These are phyloP conservation scores for Dioscorea cayenensis DNA, from an alignment of 116 monocot species.

Conservation along the genomic window DNA sequence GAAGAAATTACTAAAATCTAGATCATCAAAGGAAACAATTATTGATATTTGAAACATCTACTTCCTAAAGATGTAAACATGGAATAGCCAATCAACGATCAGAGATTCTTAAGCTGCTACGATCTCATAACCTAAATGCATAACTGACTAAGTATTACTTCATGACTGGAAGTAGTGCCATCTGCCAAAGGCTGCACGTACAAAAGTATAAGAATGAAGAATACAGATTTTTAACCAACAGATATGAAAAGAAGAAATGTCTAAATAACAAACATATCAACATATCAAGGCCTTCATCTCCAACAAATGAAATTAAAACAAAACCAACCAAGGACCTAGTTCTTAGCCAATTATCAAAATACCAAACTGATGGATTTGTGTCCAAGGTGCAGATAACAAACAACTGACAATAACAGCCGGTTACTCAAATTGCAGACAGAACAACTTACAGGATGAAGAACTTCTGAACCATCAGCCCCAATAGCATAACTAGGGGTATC, in stretches of 20 bases:
- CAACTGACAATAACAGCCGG: neutral
- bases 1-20: neutral
- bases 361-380: neutral
- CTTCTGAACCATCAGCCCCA: slow-evolving; percentile 28
- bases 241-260: too few species aligned
- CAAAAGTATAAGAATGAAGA: too few species aligned
- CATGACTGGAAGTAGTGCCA: neutral
- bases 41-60: neutral
- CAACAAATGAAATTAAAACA: neutral
- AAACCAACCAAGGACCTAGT: neutral
- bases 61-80: neutral
- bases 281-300: too few species aligned
- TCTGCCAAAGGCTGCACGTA: too few species aligned
- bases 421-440: neutral
- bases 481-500: slow-evolving; percentile 24
- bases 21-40: neutral
- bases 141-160: neutral
- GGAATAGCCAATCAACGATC: neutral
- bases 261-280: too few species aligned
- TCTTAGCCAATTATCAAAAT: neutral
- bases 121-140: neutral
- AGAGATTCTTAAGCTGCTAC: neutral
- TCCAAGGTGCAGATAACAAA: neutral
- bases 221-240: too few species aligned
- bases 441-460: slow-evolving; percentile 52